Evolutionary conservation across 176 grass and related monocot genomes (phyloP).

Genomic region (Oryza officinalis): DNA sequence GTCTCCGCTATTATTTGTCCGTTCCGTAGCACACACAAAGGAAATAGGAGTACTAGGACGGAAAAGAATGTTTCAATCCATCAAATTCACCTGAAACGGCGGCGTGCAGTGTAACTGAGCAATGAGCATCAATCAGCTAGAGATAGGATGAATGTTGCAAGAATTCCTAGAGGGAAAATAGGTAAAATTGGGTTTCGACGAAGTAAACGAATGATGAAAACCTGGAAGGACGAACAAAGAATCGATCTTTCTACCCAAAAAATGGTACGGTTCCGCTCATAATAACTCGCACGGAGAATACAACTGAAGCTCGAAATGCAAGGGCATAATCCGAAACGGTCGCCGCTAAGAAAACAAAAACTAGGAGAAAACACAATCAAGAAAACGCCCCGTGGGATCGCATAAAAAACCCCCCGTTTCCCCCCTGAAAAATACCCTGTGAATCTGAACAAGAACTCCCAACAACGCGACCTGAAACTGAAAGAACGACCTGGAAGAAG

Average conservation of each 20-base stretch:
- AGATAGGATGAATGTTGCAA: background rate
- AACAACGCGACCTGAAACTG: background rate
- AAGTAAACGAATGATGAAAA: background rate
- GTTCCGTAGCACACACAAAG: background rate
- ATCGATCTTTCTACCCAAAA: background rate
- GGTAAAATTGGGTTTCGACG: background rate
- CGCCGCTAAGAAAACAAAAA: background rate
- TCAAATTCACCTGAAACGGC: background rate
- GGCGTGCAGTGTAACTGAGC: background rate
- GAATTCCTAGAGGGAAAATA: background rate
- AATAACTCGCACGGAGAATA: conserved; percentile 7
- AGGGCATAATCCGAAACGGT: background rate
- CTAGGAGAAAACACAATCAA: background rate
- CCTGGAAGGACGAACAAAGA: background rate
- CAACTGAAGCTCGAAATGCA: conserved; percentile 21
- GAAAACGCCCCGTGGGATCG: conserved; percentile 6
- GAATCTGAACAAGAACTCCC: background rate
- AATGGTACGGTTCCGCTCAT: background rate
- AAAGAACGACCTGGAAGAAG: too few species aligned
- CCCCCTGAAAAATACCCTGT: background rate
- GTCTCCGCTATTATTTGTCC: background rate
- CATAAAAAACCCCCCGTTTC: background rate
- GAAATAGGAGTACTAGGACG: background rate
- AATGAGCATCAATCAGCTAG: background rate
- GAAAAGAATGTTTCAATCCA: conserved; percentile 7